Evolutionary conservation across 352 stramenopile genomes (phyloP).

Genomic region (Globisporangium emineosum): DNA sequence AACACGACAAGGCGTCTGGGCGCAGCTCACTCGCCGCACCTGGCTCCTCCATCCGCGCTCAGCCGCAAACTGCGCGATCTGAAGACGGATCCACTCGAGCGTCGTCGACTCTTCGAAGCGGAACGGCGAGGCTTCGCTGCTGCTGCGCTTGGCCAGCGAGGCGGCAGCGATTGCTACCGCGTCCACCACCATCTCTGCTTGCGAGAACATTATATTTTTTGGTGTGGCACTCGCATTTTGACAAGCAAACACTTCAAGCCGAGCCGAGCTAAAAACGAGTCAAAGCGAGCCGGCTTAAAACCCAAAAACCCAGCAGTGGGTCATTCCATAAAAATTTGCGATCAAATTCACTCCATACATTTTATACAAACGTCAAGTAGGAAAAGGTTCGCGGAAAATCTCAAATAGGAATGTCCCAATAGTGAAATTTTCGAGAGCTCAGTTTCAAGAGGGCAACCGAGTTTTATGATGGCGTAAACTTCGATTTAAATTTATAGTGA

Average conservation of each 20-base stretch:
- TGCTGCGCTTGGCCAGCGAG: not conserved
- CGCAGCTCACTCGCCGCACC: not conserved
- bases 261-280: not conserved
- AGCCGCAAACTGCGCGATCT: conserved; percentile 45
- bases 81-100: conserved; percentile 46
- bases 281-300: not conserved
- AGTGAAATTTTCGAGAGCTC: too few relatives aligned
- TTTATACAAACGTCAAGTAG: too few relatives aligned
- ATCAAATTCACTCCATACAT: too few relatives aligned
- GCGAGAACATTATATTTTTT: too few relatives aligned
- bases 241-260: not conserved
- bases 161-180: not conserved
- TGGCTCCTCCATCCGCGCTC: conserved; percentile 52
- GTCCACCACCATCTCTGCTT: not conserved
- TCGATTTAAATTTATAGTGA: too few relatives aligned
- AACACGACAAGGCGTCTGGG: not conserved
- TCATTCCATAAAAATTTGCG: too few relatives aligned
- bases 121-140: not conserved
- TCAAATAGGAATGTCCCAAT: too few relatives aligned
- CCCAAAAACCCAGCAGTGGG: too few relatives aligned
- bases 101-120: conserved; percentile 36
- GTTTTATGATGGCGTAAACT: too few relatives aligned
- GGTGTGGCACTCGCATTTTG: too few relatives aligned
- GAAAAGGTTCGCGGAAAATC: too few relatives aligned
- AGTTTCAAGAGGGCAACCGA: too few relatives aligned